Percentiles rank a stretch among this genome's conserved stretches.
Conservation (phyloP, 2,329 filamentous ascomycete species). For the Lizonia empirigonia region DNA sequence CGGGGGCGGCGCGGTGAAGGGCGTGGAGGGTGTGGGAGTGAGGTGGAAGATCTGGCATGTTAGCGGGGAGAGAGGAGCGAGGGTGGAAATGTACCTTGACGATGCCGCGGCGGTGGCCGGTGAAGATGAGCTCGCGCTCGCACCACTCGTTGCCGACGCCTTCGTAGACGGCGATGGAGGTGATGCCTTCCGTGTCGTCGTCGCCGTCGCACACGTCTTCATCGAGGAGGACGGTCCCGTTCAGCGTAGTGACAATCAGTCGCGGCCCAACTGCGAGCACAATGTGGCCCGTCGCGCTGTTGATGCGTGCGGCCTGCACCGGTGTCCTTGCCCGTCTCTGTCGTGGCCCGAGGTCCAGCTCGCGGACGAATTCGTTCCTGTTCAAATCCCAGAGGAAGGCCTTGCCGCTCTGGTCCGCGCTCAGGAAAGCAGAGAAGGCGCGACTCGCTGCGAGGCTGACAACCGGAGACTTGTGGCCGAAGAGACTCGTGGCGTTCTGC, state of each 20-base stretch:
- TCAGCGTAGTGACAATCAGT: slow-evolving; percentile 82
- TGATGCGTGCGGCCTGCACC: slow-evolving; percentile 78
- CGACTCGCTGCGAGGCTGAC: slow-evolving; percentile 83
- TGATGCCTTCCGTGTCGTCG: slow-evolving; percentile 71
- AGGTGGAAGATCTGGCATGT: slow-evolving; percentile 61
- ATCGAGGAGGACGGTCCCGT: slow-evolving; percentile 80
- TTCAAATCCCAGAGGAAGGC: slow-evolving; percentile 95
- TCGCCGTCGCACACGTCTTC: slow-evolving; percentile 74
- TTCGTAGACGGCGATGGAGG: slow-evolving; percentile 90
- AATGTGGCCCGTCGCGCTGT: slow-evolving; percentile 89
- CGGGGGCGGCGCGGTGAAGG: slow-evolving; percentile 51
- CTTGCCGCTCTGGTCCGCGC: slow-evolving; percentile 79
- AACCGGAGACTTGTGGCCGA: slow-evolving; percentile 86
- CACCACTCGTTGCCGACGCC: slow-evolving; percentile 90
- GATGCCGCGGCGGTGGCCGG: slow-evolving; percentile 80
- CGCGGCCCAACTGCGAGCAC: slow-evolving; percentile 79
- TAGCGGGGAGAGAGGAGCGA: neutral
- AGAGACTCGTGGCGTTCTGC: slow-evolving; percentile 77
- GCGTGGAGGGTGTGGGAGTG: slow-evolving; percentile 57
- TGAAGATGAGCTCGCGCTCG: slow-evolving; percentile 84
- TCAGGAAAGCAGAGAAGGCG: slow-evolving; percentile 86
- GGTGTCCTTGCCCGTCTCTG: slow-evolving; percentile 33
- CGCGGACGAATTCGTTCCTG: slow-evolving; percentile 81
- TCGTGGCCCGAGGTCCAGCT: slow-evolving; percentile 58
- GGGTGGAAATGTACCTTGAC: slow-evolving; percentile 65